Evolutionary conservation across 2,329 filamentous ascomycete species (phyloP).

Genomic region (Stagonosporopsis tanaceti): DNA sequence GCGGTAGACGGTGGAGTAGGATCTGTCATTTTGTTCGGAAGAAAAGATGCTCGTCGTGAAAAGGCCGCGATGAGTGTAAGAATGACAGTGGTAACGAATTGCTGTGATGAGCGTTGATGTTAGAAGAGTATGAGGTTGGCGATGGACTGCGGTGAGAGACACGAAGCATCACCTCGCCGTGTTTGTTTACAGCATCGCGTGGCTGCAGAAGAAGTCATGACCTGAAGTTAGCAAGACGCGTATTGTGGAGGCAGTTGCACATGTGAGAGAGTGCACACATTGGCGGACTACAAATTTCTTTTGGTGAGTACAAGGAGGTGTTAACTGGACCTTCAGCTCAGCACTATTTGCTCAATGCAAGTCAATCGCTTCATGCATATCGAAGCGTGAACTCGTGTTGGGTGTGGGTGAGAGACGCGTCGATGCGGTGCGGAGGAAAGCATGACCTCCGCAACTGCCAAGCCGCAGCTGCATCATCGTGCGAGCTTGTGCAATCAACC

Average conservation of each 20-base stretch:
- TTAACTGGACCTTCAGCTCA: neutral
- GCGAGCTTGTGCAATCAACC: conserved; percentile 5
- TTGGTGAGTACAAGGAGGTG: neutral
- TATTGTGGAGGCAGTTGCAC: neutral
- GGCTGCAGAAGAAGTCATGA: conserved; percentile 16
- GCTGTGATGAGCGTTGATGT: neutral
- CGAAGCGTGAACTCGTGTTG: neutral
- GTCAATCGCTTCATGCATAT: neutral
- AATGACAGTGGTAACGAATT: conserved; percentile 6
- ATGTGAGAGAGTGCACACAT: neutral
- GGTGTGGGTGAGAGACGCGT: neutral
- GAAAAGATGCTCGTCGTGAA: conserved; percentile 2
- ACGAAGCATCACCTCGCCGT: neutral
- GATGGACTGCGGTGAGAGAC: neutral
- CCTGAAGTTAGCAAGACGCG: neutral
- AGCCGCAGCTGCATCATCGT: conserved; percentile 18
- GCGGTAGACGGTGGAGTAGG: neutral
- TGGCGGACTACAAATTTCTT: neutral
- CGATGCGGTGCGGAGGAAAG: neutral
- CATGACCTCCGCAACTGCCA: conserved; percentile 16
- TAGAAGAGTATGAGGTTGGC: neutral
- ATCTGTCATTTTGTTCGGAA: conserved; percentile 7
- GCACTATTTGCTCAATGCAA: neutral
- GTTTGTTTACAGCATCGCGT: conserved; percentile 11
- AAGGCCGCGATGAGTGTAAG: conserved; percentile 3